These are phyloP conservation scores for Hypoxylon sp. DNA, from an alignment of 2,329 filamentous ascomycete genomes.

Conservation along the genomic window DNA sequence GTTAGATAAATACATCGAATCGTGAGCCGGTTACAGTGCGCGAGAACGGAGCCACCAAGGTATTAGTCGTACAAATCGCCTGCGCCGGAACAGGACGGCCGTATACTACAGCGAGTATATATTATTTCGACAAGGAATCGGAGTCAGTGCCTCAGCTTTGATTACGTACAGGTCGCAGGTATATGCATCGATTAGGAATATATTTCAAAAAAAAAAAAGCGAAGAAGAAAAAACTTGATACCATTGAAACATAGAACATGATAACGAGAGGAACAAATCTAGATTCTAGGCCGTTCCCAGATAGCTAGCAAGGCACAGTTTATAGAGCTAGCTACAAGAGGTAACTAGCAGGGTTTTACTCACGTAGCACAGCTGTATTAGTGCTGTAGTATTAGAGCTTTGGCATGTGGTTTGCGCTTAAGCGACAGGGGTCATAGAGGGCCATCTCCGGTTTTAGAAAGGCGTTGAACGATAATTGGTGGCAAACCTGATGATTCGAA, in stretches of 20 bases:
- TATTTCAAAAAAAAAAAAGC: constrained; percentile 7
- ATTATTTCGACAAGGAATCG: constrained; percentile 12
- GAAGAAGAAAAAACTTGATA: constrained; percentile 6
- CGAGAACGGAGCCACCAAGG: constrained; percentile 18
- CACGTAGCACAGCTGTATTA: constrained; percentile 28
- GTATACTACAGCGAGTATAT: constrained; percentile 23
- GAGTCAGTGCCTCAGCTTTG: constrained; percentile 18
- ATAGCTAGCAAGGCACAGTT: constrained; percentile 31
- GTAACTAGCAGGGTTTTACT: constrained; percentile 29
- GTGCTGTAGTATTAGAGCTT: constrained; percentile 15
- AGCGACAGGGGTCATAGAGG: constrained; percentile 34
- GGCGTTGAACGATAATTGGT: constrained; percentile 34
- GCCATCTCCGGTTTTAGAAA: constrained; percentile 39
- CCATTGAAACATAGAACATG: constrained; percentile 20
- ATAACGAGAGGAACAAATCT: constrained; percentile 37
- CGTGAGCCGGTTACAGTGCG: constrained; percentile 24
- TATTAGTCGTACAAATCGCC: constrained; percentile 13
- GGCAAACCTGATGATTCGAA: constrained; percentile 23
- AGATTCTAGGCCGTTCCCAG: constrained; percentile 19
- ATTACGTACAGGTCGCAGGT: constrained; percentile 5
- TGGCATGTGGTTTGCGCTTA: constrained; percentile 28
- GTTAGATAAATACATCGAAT: constrained; percentile 36
- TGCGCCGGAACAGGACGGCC: constrained; percentile 18
- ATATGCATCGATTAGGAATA: constrained; percentile 11
- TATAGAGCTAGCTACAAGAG: constrained; percentile 23